These are phyloP conservation scores for Pseudomicrostroma phylloplanum DNA, from an alignment of 1,284 basidiomycete species.

Conservation along the genomic window DNA sequence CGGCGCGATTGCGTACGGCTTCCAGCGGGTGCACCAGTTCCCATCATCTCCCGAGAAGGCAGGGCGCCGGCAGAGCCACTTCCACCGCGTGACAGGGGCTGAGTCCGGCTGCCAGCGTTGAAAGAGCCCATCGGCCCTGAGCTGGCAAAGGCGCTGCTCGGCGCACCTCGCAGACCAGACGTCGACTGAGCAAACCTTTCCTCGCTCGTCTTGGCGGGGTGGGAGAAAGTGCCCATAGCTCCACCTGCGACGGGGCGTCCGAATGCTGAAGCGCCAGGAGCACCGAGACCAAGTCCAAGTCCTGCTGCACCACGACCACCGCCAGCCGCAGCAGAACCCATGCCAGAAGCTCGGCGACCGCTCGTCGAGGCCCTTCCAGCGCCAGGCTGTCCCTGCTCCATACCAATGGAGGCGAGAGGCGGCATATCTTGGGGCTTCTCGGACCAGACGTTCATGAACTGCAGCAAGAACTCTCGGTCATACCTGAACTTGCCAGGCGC, in stretches of 20 bases:
- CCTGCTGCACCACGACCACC: constrained; percentile 15
- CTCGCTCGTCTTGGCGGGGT: constrained; percentile 47
- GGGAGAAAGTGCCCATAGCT: constrained; percentile 33
- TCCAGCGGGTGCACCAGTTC: constrained; percentile 43
- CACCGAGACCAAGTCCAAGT: constrained; percentile 40
- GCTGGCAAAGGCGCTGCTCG: constrained; percentile 28
- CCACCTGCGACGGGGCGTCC: constrained; percentile 28
- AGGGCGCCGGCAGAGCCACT: constrained; percentile 42
- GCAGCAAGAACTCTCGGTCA: constrained; percentile 92
- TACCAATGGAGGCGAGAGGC: constrained; percentile 81
- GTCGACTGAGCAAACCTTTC: constrained; percentile 46
- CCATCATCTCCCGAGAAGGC: constrained; percentile 49
- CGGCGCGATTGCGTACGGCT: constrained; percentile 45
- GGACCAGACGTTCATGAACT: constrained; percentile 92
- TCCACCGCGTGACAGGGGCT: constrained; percentile 44
- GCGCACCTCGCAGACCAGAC: constrained; percentile 18
- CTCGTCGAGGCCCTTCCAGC: constrained; percentile 23
- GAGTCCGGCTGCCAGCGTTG: constrained; percentile 39
- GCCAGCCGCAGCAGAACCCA: constrained; percentile 38
- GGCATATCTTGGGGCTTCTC: constrained; percentile 88
- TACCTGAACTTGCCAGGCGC: constrained; percentile 88
- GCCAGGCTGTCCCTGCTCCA: constrained; percentile 45
- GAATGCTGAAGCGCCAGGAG: constrained; percentile 25
- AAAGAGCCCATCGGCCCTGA: constrained; percentile 43
- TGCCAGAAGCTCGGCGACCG: constrained; percentile 34